A percentile compares a stretch with the other conserved stretches of the same genome.
Evolutionary conservation across 495 filamentous ascomycete species (phyloP).

Genomic region (Podospora appendiculata): DNA sequence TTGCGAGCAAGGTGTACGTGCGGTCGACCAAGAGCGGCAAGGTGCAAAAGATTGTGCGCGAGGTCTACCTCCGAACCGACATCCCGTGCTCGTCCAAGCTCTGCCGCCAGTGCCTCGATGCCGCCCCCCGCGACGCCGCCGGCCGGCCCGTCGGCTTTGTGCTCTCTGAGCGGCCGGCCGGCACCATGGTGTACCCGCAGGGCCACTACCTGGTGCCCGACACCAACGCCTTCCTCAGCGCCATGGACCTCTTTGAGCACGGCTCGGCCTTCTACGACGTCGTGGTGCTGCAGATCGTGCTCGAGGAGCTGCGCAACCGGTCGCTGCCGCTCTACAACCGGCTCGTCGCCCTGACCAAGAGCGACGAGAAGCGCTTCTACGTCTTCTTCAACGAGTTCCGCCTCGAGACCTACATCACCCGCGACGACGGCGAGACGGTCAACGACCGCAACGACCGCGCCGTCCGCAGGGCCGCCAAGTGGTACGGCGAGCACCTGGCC

Average conservation of each 20-base stretch:
- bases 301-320: conserved; percentile 90
- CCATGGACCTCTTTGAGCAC: conserved; percentile 94
- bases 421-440: conserved; percentile 74
- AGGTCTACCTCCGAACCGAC: conserved; percentile 91
- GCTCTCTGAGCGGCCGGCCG: conserved; percentile 78
- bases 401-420: conserved; percentile 75
- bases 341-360: conserved; percentile 78
- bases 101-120: conserved; percentile 62
- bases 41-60: conserved; percentile 96
- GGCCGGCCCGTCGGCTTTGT: conserved; percentile 77
- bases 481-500: conserved; percentile 79
- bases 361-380: conserved; percentile 93
- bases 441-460: conserved; percentile 96
- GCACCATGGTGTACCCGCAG: conserved; percentile 68
- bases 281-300: conserved; percentile 86
- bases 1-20: conserved; percentile 88
- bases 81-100: conserved; percentile 95
- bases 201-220: conserved; percentile 95
- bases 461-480: conserved; percentile 75
- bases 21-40: conserved; percentile 89
- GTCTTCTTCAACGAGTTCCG: conserved; percentile 99
- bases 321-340: conserved; percentile 94
- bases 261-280: conserved; percentile 90
- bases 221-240: conserved; percentile 91
- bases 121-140: conserved; percentile 67